Percentiles rank a stretch among this genome's conserved stretches.
These are phyloP conservation scores for Sclerotinia nivalis DNA, from an alignment of 2,329 filamentous ascomycete species.

Conservation along the genomic window DNA sequence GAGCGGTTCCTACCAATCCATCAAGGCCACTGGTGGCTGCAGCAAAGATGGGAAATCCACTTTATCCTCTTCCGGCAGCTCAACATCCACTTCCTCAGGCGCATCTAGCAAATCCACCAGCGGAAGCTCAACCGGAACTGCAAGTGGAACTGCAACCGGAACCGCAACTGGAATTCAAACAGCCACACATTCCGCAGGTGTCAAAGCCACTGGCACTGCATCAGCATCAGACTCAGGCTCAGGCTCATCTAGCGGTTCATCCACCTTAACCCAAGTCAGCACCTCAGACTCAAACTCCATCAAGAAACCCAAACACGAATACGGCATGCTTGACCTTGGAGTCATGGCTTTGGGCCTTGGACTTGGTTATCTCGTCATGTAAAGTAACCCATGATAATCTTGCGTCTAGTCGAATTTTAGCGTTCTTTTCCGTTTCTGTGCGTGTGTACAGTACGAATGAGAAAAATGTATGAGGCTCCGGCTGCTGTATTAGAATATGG, in stretches of 20 bases:
- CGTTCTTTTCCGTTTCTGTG: background rate
- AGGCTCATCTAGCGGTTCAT: background rate
- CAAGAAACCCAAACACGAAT: slow-evolving; percentile 34
- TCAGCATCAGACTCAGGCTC: background rate
- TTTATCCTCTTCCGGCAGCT: slow-evolving; percentile 1
- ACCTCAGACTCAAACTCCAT: slow-evolving; percentile 18
- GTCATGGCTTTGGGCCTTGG: slow-evolving; percentile 40
- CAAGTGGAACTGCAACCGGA: slow-evolving; percentile 20
- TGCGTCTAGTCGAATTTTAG: no score
- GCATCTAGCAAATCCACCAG: background rate
- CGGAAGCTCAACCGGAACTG: slow-evolving; percentile 13
- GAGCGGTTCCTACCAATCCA: slow-evolving; percentile 50
- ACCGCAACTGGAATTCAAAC: slow-evolving; percentile 19
- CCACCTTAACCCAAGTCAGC: slow-evolving; percentile 35
- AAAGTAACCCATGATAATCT: slow-evolving; percentile 21
- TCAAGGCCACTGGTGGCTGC: slow-evolving; percentile 43
- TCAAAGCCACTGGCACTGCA: background rate
- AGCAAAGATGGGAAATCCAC: slow-evolving; percentile 24
- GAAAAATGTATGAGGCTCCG: background rate
- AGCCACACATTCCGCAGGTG: slow-evolving; percentile 26
- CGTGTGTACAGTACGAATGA: background rate
- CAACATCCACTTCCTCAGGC: background rate
- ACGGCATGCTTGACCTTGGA: slow-evolving; percentile 35
- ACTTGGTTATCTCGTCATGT: slow-evolving; percentile 42
- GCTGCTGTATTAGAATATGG: background rate